Percentiles rank a stretch among this genome's conserved stretches.
These are phyloP conservation scores for Colletotrichum destructivum DNA, from an alignment of 2,329 filamentous ascomycete species.

Conservation along the genomic window DNA sequence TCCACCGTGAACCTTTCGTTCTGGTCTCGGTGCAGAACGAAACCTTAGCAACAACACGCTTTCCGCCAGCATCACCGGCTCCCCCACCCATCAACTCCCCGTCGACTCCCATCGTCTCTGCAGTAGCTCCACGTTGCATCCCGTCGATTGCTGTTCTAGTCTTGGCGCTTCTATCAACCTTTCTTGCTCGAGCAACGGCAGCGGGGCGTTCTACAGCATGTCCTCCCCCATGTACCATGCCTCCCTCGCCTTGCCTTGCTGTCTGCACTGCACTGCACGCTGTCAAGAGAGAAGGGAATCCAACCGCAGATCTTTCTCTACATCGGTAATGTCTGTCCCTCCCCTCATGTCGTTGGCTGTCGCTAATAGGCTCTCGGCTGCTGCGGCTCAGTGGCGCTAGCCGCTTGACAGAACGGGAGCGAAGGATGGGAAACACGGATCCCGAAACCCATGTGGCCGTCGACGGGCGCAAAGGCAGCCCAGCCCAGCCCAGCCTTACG, in stretches of 20 bases:
- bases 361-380: conserved; percentile 1
- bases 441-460: conserved; percentile 10
- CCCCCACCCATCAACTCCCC: neutral
- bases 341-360: neutral
- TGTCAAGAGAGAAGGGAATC: conserved; percentile 14
- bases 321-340: neutral
- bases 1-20: neutral
- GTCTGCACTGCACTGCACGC: conserved; percentile 16
- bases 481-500: neutral
- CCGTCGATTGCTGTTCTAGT: neutral
- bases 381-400: conserved; percentile 19
- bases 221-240: conserved; percentile 31
- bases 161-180: conserved; percentile 10
- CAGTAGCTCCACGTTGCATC: conserved; percentile 8
- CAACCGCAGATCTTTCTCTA: conserved; percentile 1
- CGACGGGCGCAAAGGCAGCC: neutral
- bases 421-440: conserved; percentile 14
- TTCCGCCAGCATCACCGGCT: too few relatives aligned
- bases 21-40: neutral
- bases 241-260: neutral
- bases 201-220: conserved; percentile 15
- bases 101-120: neutral
- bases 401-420: conserved; percentile 9
- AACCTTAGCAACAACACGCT: neutral
- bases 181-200: conserved; percentile 13